Base-by-base conservation (phyloP, 148 eudicot genomes). In the Rheum nobile region DNA sequence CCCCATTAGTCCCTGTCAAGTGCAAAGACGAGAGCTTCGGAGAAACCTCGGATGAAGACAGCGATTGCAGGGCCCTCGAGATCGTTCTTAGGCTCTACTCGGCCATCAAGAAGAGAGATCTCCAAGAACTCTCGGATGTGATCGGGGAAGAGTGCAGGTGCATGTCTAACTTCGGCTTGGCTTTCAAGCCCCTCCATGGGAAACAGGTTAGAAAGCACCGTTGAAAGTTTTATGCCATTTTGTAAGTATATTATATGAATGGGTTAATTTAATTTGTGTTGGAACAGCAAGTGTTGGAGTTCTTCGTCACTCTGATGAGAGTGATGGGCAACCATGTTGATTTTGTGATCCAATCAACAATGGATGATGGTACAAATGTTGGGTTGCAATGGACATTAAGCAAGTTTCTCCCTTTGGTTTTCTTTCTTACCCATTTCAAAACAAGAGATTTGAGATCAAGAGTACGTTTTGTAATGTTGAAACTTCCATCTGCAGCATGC, bases 311-410 rank as follows among this genome's bases (percentile, higher is more conserved):
- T 29, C 70, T 89, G 31, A 85, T 87, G 83, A 75, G 46, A 35
- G 74, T 31, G 44, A 9, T 89, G 76, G 90, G 93, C 75, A 75
- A 79, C 22, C 74, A 78, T 77, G 78, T 87, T 77, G 82, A 85
- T 8, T 84, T 89, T 72, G 83, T 81, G 37, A 85, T 87, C 61
- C 75, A 82, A 75, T 86, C 83, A 19, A 81, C 81, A 21, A n/a
- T 70, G 73, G 77, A 82, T 38, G 85, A 89, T 76, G 93, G 94
- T 38, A 81, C 86, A 89, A 77, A 73, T 72, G 85, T 89, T 52
- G 83, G 86, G 17, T 83, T 89, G 71, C 52, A 79, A 1, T 89
- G 93, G 93, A 87, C 70, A 82, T 77, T 87, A 84, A 89, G 93
- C 70, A 65, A 65, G 70, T 65, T 17, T 59, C 67, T 86, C 6